Conservation (phyloP, 208 protist genomes). For the Naegleria lovaniensis region DNA sequence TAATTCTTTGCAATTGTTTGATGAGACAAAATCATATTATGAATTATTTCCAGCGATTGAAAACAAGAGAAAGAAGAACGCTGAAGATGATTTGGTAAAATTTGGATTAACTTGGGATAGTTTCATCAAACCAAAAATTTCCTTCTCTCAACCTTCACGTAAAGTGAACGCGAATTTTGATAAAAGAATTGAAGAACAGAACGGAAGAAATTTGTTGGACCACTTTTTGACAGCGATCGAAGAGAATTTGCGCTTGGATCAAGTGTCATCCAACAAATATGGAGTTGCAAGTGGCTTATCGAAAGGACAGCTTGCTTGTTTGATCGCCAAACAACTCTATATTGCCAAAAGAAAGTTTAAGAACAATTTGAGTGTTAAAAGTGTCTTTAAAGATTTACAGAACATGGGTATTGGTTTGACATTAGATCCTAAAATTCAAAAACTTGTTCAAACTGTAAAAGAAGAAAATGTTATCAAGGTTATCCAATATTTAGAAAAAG, state of each 20-base stretch:
- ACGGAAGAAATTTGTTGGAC: neutral
- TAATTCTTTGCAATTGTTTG: neutral
- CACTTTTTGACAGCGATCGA: neutral
- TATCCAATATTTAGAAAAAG: neutral
- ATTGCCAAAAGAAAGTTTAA: constrained; percentile 10
- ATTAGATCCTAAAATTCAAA: neutral
- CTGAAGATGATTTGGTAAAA: neutral
- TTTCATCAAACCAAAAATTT: neutral
- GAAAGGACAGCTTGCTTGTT: neutral
- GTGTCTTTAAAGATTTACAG: neutral
- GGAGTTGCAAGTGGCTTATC: neutral
- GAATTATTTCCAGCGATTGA: neutral
- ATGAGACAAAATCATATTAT: neutral
- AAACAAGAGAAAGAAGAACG: neutral
- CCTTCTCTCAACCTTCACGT: neutral
- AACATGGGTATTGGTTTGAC: neutral
- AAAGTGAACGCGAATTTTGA: neutral
- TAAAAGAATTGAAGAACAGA: neutral
- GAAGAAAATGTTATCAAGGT: neutral
- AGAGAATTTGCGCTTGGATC: neutral
- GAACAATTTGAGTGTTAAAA: neutral
- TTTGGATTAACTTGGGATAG: neutral
- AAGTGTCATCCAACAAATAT: neutral
- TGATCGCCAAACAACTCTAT: neutral
- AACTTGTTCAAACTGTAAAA: neutral